Evolutionary conservation across 2,329 filamentous ascomycete genomes (phyloP).

Genomic region (Alternaria novae-zelandiae): DNA sequence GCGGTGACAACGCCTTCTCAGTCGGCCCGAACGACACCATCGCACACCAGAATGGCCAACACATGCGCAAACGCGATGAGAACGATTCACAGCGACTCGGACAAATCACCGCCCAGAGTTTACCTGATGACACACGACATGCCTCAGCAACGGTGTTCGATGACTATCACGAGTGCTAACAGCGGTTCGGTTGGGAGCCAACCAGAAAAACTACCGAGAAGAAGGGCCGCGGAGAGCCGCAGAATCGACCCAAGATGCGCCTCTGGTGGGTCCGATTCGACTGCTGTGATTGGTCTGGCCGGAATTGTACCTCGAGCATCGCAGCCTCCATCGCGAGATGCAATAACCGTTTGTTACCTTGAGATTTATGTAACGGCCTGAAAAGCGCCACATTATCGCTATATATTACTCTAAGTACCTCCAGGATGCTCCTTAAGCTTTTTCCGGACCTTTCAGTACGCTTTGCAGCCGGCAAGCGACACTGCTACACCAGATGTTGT

Average conservation of each 20-base stretch:
- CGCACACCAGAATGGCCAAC: neutral
- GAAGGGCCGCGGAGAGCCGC: conserved; percentile 13
- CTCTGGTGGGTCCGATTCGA: neutral
- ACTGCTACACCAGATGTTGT: neutral
- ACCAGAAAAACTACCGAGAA: conserved; percentile 12
- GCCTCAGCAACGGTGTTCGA: neutral
- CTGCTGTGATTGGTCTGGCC: neutral
- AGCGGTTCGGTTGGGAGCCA: conserved; percentile 14
- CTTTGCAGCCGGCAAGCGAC: neutral
- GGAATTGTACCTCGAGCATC: neutral
- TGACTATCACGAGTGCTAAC: neutral
- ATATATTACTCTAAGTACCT: too few relatives aligned
- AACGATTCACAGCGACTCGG: too few relatives aligned
- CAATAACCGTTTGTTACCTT: neutral
- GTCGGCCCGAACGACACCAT: neutral
- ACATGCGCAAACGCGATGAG: neutral
- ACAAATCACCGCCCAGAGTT: neutral
- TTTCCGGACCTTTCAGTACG: too few relatives aligned
- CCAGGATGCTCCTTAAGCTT: too few relatives aligned
- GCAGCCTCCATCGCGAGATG: neutral
- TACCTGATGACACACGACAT: neutral
- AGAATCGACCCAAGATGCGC: conserved; percentile 1
- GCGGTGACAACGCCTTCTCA: neutral
- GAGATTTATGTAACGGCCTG: too few relatives aligned
- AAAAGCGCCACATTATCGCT: too few relatives aligned